Base-by-base conservation (phyloP, 768 basidiomycete genomes). In the Strobilomyces dryophilus region DNA sequence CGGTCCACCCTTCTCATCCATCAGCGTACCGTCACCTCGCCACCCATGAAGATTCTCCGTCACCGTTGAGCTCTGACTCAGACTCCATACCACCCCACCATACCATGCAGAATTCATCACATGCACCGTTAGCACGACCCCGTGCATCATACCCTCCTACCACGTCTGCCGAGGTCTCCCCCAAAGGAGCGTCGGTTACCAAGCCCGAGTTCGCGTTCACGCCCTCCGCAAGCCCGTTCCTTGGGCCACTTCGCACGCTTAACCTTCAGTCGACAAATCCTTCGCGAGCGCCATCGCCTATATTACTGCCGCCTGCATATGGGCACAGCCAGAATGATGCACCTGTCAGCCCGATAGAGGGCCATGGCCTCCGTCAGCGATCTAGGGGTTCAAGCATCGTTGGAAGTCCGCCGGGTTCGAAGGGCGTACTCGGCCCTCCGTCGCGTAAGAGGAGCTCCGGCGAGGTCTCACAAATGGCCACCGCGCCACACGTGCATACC, bases 191-290 rank as follows among this genome's bases (percentile, higher is more conserved):
- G 14, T 46, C 70, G 47, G 54, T 46, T 37, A 49, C 60, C 50
- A 70, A 66, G 40, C 58, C 70, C 21, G 75, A 74, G 45, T 69
- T 74, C 61, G 54, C 68, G 5, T 74, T 78, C 61, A 89, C 89
- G 1, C 89, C 89, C 1, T 85, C 83, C 18, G 84, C 87, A 2
- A 87, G 85, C 54, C 89, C 89, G 1, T 90, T 92, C 77, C 79
- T 92, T 20, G 89, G 85, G 0, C 87, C 87, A 2, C 70, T 92
- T 58, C 79, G 85, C 49, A 85, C 84, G 7, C 77, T 92, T 53
- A 84, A 89, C 61, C 79, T 91, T 41, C 86, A 89, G 61, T 85
- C 84, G 1, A 73, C 84, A 3, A 79, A 79, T 47, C 81, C 83
- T 0, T 86, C 84, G 11, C 79, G 87, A 43, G 87, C 85, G 0